A percentile compares a stretch with the other conserved stretches of the same genome.
Conservation (phyloP, 768 basidiomycete species). For the Suillus decipiens region DNA sequence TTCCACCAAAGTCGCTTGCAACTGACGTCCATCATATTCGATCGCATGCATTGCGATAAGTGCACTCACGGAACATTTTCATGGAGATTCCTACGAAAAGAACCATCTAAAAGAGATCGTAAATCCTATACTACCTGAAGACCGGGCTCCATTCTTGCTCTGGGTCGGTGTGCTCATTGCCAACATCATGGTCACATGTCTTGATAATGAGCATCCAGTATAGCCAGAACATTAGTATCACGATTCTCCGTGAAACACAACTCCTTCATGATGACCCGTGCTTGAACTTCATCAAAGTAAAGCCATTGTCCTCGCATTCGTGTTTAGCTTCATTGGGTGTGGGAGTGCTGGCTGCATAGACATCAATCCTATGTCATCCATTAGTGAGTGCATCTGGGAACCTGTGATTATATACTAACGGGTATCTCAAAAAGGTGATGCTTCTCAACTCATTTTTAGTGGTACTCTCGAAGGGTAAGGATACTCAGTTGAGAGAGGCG, state of each 20-base stretch:
- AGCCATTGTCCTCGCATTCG: conserved; percentile 57
- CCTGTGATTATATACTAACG: neutral
- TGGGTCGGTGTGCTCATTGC: conserved; percentile 53
- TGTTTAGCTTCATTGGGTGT: conserved; percentile 70
- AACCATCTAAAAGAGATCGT: conserved; percentile 40
- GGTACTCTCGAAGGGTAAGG: conserved; percentile 53
- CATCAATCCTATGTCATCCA: conserved; percentile 61
- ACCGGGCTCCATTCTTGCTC: conserved; percentile 57
- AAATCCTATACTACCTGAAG: conserved; percentile 53
- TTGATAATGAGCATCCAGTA: conserved; percentile 56
- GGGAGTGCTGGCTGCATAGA: conserved; percentile 62
- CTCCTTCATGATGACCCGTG: neutral
- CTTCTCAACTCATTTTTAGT: conserved; percentile 66
- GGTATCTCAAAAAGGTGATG: conserved; percentile 31
- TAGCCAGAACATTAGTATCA: conserved; percentile 48
- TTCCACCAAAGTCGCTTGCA: conserved; percentile 28
- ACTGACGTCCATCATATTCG: conserved; percentile 24
- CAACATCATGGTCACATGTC: conserved; percentile 50
- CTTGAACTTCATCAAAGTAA: neutral
- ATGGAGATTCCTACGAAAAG: neutral
- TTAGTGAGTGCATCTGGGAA: conserved; percentile 31
- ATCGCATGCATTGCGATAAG: conserved; percentile 8
- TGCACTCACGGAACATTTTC: conserved; percentile 13
- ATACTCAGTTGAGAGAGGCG: conserved; percentile 18
- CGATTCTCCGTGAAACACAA: conserved; percentile 21